Base-by-base conservation (phyloP, 768 basidiomycete genomes). In the Rhodosporidiobolus sp. region DNA sequence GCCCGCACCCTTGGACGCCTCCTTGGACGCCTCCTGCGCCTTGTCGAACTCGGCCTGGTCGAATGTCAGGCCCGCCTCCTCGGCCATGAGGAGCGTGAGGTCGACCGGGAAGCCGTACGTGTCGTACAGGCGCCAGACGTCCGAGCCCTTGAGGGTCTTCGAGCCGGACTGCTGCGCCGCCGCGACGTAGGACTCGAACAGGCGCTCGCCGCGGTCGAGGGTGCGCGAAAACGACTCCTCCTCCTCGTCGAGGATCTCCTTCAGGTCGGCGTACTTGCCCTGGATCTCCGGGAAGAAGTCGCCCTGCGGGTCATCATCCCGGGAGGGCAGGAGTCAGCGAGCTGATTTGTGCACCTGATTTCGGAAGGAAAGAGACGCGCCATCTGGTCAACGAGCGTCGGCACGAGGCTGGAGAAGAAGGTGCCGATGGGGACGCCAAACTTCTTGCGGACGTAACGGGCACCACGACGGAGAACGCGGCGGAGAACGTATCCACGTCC, bases 51-150 rank as follows among this genome's bases (percentile, higher is more conserved):
- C 94, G 59, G 84, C 84, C 75, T 94, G 88, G 79, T 97, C 93
- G 78, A 98, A 86, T 12, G 83, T 84, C 55, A 99, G 83, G 4
- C 88, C 89, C 38, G 92, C 83, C 79, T 99, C 96, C 80, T 94
- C 91, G 8, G 96, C 96, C 96, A 99, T 98, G 69, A 99, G 85
- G 61, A 90, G 88, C 1, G 96, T 99, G 61, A 99, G 83, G 79
- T 99, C 96, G 53, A 92, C 93, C 0, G 96, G 96, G 84, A 99
- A 99, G 62, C 96, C 96, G 79, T 91, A 99, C 2, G 96, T 98
- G 80, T 99, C 96, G 80, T 98, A 98, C 62, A 99, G 82, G 35
- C 91, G 86, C 96, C 96, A 99, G 48, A 97, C 92, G 78, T 99
- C 95, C 76, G 89, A 90, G 34, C 96, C 96, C 70, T 84, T 87